Conservation (phyloP, 129 eudicot genomes). For the Helianthus tuberosus region DNA sequence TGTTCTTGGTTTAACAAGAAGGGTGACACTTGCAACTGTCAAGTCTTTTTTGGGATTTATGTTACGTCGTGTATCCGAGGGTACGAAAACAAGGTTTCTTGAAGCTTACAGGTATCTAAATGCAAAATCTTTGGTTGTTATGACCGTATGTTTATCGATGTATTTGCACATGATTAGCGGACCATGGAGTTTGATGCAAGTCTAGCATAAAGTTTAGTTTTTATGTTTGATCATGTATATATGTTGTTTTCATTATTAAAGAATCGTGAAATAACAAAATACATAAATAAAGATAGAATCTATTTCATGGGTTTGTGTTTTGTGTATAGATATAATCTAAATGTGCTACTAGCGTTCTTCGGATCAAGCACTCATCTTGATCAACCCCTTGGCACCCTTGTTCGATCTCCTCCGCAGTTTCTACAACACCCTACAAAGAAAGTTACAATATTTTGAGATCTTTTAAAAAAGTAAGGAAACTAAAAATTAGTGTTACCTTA, state of each 20-base stretch:
- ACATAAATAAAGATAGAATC: conserved; percentile 38
- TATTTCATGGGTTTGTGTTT: conserved; percentile 38
- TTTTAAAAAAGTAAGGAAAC: background rate
- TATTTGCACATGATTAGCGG: conserved; percentile 62
- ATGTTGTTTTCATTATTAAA: conserved; percentile 4
- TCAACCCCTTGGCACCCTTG: conserved; percentile 41
- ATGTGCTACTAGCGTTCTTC: conserved; percentile 60
- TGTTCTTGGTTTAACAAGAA: conserved; percentile 61
- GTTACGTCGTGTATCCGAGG: conserved; percentile 38
- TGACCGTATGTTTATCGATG: conserved; percentile 61
- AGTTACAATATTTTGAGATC: background rate
- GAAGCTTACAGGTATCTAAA: conserved; percentile 53
- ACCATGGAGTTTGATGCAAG: conserved; percentile 67
- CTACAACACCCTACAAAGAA: conserved; percentile 26
- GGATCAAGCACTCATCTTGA: conserved; percentile 54
- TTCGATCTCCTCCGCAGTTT: conserved; percentile 22
- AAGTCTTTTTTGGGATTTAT: conserved; percentile 55
- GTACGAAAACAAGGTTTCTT: conserved; percentile 47
- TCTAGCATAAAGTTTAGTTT: conserved; percentile 20
- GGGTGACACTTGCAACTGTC: conserved; percentile 63
- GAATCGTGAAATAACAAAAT: conserved; percentile 22
- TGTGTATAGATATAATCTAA: conserved; percentile 63
- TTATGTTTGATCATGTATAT: conserved; percentile 3
- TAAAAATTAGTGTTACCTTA: conserved; percentile 25
- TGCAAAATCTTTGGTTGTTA: conserved; percentile 55